A percentile compares a stretch with the other conserved stretches of the same genome.
Evolutionary conservation across 1,284 basidiomycete species (phyloP).

Genomic region (Vanrija sp.): DNA sequence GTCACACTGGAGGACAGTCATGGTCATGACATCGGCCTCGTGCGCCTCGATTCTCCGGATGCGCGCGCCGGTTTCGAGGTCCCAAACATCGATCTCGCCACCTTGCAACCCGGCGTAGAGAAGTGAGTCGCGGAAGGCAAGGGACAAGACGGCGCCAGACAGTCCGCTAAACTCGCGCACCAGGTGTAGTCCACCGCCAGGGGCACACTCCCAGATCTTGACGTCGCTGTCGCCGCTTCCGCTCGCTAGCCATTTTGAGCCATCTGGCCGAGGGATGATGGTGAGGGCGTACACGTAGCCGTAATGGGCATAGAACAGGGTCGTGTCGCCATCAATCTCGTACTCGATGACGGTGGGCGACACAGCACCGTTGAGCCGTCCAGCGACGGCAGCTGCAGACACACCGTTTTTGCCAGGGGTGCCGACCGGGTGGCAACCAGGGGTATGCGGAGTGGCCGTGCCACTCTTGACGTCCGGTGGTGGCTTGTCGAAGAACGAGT

Average conservation of each 20-base stretch:
- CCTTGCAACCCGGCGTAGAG: slow-evolving; percentile 91
- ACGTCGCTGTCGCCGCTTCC: slow-evolving; percentile 85
- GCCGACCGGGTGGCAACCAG: not conserved
- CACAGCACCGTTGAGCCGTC: not conserved
- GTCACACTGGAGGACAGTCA: slow-evolving; percentile 69
- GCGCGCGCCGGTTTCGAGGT: slow-evolving; percentile 80
- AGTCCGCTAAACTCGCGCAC: slow-evolving; percentile 31
- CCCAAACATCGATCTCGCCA: slow-evolving; percentile 86
- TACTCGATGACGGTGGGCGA: slow-evolving; percentile 32
- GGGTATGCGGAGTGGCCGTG: slow-evolving; percentile 26
- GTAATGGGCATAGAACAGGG: slow-evolving; percentile 82
- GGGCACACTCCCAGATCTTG: slow-evolving; percentile 76
- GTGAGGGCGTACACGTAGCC: slow-evolving; percentile 90
- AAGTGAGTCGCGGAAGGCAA: slow-evolving; percentile 70
- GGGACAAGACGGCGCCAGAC: slow-evolving; percentile 62
- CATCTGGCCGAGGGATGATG: slow-evolving; percentile 49
- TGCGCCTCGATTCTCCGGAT: slow-evolving; percentile 82
- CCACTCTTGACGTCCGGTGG: slow-evolving; percentile 25
- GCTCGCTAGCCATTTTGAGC: slow-evolving; percentile 62
- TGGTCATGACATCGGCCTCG: slow-evolving; percentile 75
- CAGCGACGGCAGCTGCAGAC: slow-evolving; percentile 15
- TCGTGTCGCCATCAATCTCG: slow-evolving; percentile 62
- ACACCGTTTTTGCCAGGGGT: slow-evolving; percentile 8
- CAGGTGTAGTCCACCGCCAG: slow-evolving; percentile 35
- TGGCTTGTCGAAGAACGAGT: slow-evolving; percentile 43